These are phyloP conservation scores for Moesziomyces sp. DNA, from an alignment of 1,284 basidiomycete species.

Conservation along the genomic window DNA sequence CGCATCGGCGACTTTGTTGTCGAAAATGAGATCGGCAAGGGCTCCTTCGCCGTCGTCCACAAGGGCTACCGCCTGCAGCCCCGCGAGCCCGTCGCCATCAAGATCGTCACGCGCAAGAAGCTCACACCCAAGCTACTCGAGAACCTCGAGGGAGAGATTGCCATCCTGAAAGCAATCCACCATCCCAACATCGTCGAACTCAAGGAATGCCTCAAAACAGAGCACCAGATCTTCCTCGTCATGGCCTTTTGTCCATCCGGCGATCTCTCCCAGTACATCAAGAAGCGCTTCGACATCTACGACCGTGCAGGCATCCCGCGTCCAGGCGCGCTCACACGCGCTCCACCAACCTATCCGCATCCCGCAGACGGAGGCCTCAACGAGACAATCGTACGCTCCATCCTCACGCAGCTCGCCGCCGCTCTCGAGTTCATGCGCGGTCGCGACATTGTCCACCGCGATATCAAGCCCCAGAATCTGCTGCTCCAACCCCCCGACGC, in stretches of 20 bases:
- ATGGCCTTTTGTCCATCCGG: constrained; percentile 98
- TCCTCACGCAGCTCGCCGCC: constrained; percentile 92
- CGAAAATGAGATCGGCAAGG: constrained; percentile 74
- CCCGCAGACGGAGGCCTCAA: constrained; percentile 89
- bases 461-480: constrained; percentile 98
- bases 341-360: constrained; percentile 80
- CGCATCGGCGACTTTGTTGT: constrained; percentile 71
- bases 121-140: constrained; percentile 92
- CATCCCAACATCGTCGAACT: constrained; percentile 94
- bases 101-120: constrained; percentile 89
- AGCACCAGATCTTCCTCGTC: constrained; percentile 93
- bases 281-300: constrained; percentile 54
- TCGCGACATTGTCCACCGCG: constrained; percentile 91
- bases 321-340: constrained; percentile 18
- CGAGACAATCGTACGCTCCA: constrained; percentile 89
- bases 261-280: constrained; percentile 95
- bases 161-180: constrained; percentile 91
- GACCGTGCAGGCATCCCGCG: constrained; percentile 29
- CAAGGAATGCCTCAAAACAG: constrained; percentile 91
- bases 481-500: constrained; percentile 84
- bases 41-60: constrained; percentile 96
- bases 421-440: constrained; percentile 91
- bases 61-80: constrained; percentile 75
- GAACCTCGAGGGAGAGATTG: constrained; percentile 96
- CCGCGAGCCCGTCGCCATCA: constrained; percentile 80